A percentile compares a stretch with the other conserved stretches of the same genome.
Conservation (phyloP, 441 rosid genomes). For the Dalechampia spathulata region DNA sequence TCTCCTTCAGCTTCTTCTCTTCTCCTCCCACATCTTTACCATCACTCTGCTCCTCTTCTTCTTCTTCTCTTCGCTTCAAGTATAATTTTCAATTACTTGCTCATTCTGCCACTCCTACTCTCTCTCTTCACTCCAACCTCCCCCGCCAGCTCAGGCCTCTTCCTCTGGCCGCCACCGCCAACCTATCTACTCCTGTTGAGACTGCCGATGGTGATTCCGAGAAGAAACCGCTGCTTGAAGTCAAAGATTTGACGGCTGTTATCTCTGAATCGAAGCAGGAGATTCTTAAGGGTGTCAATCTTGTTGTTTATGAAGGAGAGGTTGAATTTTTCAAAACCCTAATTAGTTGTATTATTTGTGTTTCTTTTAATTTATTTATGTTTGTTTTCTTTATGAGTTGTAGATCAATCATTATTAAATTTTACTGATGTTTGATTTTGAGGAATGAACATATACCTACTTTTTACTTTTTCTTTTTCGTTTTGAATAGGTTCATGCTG, state of each 20-base stretch:
- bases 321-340: slow-evolving; percentile 21
- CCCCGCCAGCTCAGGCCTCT: slow-evolving; percentile 15
- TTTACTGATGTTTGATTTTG: too few species aligned
- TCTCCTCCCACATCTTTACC: too few species aligned
- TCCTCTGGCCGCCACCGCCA: slow-evolving; percentile 3
- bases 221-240: slow-evolving; percentile 62
- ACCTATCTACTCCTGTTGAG: slow-evolving; percentile 29
- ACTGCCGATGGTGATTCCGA: slow-evolving; percentile 15
- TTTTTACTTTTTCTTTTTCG: too few species aligned
- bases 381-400: slow-evolving; percentile 5
- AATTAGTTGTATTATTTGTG: background rate
- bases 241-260: slow-evolving; percentile 67
- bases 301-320: slow-evolving; percentile 78
- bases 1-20: background rate
- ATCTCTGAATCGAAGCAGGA: slow-evolving; percentile 71
- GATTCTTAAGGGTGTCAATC: slow-evolving; percentile 74
- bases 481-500: slow-evolving; percentile 62
- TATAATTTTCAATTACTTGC: slow-evolving; percentile 12
- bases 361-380: background rate
- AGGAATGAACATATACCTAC: too few species aligned
- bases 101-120: slow-evolving; percentile 18
- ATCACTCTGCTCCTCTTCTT: too few species aligned
- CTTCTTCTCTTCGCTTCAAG: slow-evolving; percentile 12
- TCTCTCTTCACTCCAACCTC: slow-evolving; percentile 13
- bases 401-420: too few species aligned